Percentiles rank a stretch among this genome's conserved stretches.
phyloP scores from a whole-genome alignment of 805 yeast genomes.

The Ogataea thermomethanolica region DNA sequence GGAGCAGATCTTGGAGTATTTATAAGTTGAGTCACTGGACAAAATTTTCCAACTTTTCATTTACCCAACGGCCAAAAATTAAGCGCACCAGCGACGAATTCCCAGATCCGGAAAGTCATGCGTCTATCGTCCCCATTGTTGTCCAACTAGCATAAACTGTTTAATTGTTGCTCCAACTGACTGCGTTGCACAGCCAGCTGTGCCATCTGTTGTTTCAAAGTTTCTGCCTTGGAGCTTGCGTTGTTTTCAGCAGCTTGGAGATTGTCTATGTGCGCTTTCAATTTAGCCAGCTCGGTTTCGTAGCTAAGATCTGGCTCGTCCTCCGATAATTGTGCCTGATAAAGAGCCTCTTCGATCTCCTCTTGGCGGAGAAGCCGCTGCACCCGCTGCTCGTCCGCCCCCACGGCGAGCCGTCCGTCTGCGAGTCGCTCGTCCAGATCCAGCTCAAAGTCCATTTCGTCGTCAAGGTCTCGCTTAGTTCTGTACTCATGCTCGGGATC shows the following conservation, averaged over 20 bases:
- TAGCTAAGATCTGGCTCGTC: constrained; percentile 13
- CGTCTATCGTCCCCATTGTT: constrained; percentile 12
- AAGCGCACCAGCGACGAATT: constrained; percentile 19
- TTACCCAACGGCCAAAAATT: not conserved
- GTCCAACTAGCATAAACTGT: constrained; percentile 5
- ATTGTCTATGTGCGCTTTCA: constrained; percentile 2
- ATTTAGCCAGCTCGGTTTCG: constrained; percentile 1
- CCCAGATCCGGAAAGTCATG: constrained; percentile 7
- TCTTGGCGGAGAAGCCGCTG: constrained; percentile 27
- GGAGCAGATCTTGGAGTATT: not conserved
- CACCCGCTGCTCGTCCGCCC: constrained; percentile 25
- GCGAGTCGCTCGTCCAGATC: constrained; percentile 23
- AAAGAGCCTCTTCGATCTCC: constrained; percentile 35
- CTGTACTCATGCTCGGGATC: constrained; percentile 19
- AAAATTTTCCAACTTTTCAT: constrained; percentile 12
- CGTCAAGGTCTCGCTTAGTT: constrained; percentile 6
- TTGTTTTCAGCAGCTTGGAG: constrained; percentile 1
- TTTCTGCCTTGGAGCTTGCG: not conserved
- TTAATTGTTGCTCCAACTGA: constrained; percentile 1
- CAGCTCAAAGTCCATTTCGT: constrained; percentile 17
- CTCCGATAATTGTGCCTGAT: constrained; percentile 26
- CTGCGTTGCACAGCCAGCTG: constrained; percentile 1
- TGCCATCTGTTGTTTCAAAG: constrained; percentile 1
- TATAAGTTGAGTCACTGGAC: constrained; percentile 9
- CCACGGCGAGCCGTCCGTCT: constrained; percentile 31